A percentile compares a stretch with the other conserved stretches of the same genome.
Conservation (phyloP, 83 land plant species). For the Thuja plicata region DNA sequence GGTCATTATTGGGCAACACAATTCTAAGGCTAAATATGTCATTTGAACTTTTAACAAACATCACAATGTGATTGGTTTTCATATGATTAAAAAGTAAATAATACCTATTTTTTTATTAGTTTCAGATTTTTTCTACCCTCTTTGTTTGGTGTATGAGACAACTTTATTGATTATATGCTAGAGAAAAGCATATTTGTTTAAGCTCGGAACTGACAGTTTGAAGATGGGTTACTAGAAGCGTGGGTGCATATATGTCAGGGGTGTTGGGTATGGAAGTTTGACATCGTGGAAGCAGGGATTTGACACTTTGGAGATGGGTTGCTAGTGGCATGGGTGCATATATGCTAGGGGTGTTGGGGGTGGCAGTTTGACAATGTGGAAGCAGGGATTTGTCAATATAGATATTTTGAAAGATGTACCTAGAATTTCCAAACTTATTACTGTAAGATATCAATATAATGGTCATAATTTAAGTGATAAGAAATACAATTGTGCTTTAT, state of each 20-base stretch:
- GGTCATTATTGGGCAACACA: too few relatives aligned
- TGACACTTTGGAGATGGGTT: background rate
- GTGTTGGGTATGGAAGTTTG: background rate
- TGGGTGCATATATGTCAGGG: background rate
- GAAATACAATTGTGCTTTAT: background rate
- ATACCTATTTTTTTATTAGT: background rate
- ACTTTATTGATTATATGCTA: background rate
- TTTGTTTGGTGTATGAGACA: background rate
- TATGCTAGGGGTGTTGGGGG: background rate
- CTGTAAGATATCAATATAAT: too few relatives aligned
- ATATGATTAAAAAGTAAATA: background rate
- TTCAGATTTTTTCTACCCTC: background rate
- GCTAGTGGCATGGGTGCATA: background rate
- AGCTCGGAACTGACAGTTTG: background rate
- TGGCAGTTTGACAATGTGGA: background rate
- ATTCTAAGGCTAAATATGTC: too few relatives aligned
- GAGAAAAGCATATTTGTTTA: background rate
- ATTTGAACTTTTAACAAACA: background rate
- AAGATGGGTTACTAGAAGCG: background rate
- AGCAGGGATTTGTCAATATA: background rate
- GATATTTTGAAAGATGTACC: background rate
- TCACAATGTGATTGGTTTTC: background rate
- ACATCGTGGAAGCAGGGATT: background rate
- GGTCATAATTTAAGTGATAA: background rate
- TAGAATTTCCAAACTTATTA: background rate